Base-by-base conservation (phyloP, 2,329 filamentous ascomycete species). In the Remersonia thermophila region DNA sequence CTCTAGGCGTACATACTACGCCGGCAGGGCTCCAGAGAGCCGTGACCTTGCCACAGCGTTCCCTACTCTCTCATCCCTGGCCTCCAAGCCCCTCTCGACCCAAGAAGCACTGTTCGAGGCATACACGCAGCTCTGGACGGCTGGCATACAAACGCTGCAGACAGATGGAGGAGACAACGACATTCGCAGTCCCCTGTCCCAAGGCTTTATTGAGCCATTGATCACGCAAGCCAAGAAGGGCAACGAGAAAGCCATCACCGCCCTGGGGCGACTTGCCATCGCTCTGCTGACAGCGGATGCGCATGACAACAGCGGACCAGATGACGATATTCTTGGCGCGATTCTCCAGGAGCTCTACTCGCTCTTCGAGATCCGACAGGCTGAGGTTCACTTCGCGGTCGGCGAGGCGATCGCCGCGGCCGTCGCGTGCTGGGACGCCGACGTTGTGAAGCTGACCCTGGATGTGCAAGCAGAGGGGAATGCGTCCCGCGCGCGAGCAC, bases 361-460 rank as follows among this genome's bases (percentile, higher is more conserved):
- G 8, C 65, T 96, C 3, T 81, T 93, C 48, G 86, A 94, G 52
- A 74, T 91, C 30, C 83, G 83, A 47, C 80, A 86, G 47, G 74
- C 83, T 0, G 89, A 96, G 55, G 71, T 87, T 1, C 89, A 95
- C 43, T 95, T 98, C 53, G 75, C 85, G 0, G 77, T 93, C 18
- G 91, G 91, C 11, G 87, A 94, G 54, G 85, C 91, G 10, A 70
- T 96, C 36, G 80, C 82, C 32, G 82, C 82, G 32, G 73, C 81
- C 6, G 71, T 83, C 27, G 75, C 71, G 27, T 79, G 87, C 27
- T 96, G 89, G 87, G 71, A 82, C 25, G 93, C 89, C 0, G 78
- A 82, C 42, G 79, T 80, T 15, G 67, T 95, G 12, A 73, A 78
- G 38, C 69, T 87, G 1, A 74, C 77, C 31, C 63, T 89, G 32